Conservation (phyloP, 2,329 filamentous ascomycete species). For the Chrysoporthe deuterocubensis region DNA sequence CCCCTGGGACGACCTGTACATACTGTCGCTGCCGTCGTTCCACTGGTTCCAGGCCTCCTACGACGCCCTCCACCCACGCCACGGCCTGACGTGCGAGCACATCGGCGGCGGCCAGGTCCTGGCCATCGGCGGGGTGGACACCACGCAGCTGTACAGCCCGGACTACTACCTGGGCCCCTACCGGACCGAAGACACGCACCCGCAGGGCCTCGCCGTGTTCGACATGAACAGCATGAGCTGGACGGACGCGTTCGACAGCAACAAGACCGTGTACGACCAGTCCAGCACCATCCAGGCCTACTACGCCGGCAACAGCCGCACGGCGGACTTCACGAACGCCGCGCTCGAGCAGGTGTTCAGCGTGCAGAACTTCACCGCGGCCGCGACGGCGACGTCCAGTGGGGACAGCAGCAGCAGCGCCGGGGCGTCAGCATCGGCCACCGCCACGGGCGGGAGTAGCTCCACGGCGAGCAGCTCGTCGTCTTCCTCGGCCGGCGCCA, state of each 20-base stretch:
- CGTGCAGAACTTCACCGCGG: constrained; percentile 9
- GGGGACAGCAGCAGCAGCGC: constrained; percentile 4
- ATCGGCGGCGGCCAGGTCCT: constrained; percentile 45
- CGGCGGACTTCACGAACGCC: constrained; percentile 19
- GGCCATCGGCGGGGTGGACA: constrained; percentile 41
- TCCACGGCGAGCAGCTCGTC: background rate
- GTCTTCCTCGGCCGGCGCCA: constrained; percentile 21
- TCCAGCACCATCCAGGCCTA: constrained; percentile 26
- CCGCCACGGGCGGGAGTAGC: background rate
- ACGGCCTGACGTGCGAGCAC: constrained; percentile 34
- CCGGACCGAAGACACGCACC: constrained; percentile 29
- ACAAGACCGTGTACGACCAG: constrained; percentile 21
- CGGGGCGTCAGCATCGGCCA: background rate
- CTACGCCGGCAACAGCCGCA: constrained; percentile 28
- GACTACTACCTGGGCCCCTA: constrained; percentile 28
- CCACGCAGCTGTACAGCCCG: constrained; percentile 14
- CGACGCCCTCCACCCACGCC: constrained; percentile 29
- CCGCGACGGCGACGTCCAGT: background rate
- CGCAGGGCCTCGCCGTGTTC: constrained; percentile 32
- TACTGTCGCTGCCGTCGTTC: constrained; percentile 34
- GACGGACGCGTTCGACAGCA: constrained; percentile 22
- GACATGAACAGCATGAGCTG: constrained; percentile 30
- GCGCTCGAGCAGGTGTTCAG: constrained; percentile 13
- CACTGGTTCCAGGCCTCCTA: constrained; percentile 34
- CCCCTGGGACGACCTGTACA: constrained; percentile 32